Evolutionary conservation across 352 stramenopile species (phyloP), one percentile per base, ranked within the genome.

Genomic region (Phytophthora hibernalis): DNA sequence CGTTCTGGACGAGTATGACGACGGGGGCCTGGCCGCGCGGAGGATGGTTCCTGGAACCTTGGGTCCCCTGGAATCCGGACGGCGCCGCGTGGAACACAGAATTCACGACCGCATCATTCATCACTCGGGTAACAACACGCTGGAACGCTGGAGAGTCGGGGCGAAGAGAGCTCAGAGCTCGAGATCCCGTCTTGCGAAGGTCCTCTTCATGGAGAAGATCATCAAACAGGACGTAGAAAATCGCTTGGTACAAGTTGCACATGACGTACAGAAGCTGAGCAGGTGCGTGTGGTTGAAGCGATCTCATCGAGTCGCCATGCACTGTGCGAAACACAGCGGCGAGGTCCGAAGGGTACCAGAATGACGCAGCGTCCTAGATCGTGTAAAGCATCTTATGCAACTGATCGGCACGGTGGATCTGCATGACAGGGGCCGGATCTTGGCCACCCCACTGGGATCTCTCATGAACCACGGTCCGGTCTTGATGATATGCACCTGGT

Each of bases 181-280:
- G 26, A 12, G 15, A 9, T 8, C 4, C 16, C 7, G 18, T 15
- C 4, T 28, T 6, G 16, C 26, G 16, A 6, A 38, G 15, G 15
- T 54, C 26, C 8, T n/a, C 28, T 0, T 28, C 26, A 28, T 54
- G 48, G 7, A 54, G 5, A 13, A 54, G 7, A 7, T 55, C 48
- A 0, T 44, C 30, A n/a, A 28, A 55, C 4, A 55, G n/a, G 2
- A 12, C 28, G 1, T 3, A 44, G 37, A 44, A 44, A 18, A 44
- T 10, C 2, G 37, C 37, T 44, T 22, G 37, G n/a, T 55, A 55
- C 30, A 55, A 16, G 11, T 55, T 55, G 48, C 48, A 55, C 26
- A 43, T 42, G n/a, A 18, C 48, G 3, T 21, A 18, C 48, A 55
- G 26, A 9, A 42, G n/a, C 48, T 43, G 48, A 2, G 15, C 8